Percentiles rank a stretch among this genome's conserved stretches.
phyloP scores from a whole-genome alignment of 768 basidiomycete species.

The Mycena chlorophos region DNA sequence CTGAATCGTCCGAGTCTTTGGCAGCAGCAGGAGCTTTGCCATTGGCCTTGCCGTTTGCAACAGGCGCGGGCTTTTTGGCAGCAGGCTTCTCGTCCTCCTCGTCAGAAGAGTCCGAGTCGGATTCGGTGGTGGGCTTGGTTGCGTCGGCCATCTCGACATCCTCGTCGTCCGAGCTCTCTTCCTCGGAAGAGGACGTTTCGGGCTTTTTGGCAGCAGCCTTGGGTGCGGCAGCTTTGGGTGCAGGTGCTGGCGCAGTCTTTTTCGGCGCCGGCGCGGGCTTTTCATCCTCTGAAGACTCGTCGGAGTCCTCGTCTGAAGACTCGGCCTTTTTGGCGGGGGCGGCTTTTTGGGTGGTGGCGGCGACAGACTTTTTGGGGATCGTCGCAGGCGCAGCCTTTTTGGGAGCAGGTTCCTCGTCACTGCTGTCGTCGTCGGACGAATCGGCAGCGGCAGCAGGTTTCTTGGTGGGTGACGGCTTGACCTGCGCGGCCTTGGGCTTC shows the following conservation, averaged over 20 bases:
- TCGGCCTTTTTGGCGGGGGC: conserved; percentile 20
- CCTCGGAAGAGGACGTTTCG: conserved; percentile 30
- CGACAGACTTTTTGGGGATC: conserved; percentile 26
- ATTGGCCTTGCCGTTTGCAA: conserved; percentile 17
- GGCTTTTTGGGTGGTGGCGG: conserved; percentile 11
- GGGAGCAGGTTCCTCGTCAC: conserved; percentile 27
- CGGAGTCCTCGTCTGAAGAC: conserved; percentile 19
- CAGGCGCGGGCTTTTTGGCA: conserved; percentile 32
- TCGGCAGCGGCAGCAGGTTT: conserved; percentile 40
- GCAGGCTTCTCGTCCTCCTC: too few species aligned
- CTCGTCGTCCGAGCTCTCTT: conserved; percentile 33
- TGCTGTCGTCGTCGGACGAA: conserved; percentile 35
- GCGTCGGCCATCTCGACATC: conserved; percentile 21
- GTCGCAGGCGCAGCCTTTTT: conserved; percentile 25
- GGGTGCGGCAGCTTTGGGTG: conserved; percentile 25
- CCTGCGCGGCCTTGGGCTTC: conserved; percentile 55
- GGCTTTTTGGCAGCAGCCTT: conserved; percentile 22
- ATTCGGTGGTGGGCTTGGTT: conserved; percentile 7
- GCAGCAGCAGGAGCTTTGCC: background rate
- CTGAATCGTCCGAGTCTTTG: conserved; percentile 12
- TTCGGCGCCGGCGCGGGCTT: conserved; percentile 18
- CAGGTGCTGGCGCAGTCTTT: conserved; percentile 21
- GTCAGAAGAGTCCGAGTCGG: conserved; percentile 30
- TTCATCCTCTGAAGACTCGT: background rate
- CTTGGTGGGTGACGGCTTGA: conserved; percentile 36